phyloP scores from a whole-genome alignment of 2,329 filamentous ascomycete species.

The Corynespora cassiicola region DNA sequence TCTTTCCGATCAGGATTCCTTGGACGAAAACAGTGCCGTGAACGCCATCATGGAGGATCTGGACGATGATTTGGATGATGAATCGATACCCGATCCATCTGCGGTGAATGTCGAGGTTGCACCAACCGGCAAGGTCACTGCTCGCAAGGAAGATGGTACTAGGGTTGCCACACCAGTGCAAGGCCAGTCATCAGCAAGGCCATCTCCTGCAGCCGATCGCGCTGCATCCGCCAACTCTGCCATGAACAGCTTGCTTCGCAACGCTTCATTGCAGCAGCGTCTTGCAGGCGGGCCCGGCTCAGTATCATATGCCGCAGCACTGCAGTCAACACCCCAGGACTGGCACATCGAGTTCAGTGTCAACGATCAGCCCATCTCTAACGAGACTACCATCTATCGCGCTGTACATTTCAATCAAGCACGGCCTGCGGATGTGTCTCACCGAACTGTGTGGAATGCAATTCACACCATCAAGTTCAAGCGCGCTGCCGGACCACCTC shows the following conservation, averaged over 20 bases:
- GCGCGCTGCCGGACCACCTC: conserved; percentile 81
- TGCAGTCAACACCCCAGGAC: conserved; percentile 82
- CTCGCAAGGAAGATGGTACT: conserved; percentile 90
- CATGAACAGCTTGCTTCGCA: conserved; percentile 37
- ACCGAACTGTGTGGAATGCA: conserved; percentile 85
- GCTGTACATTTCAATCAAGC: conserved; percentile 79
- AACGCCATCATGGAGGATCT: conserved; percentile 91
- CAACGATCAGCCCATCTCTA: conserved; percentile 80
- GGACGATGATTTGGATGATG: conserved; percentile 79
- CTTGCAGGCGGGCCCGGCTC: conserved; percentile 55
- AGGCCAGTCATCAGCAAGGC: conserved; percentile 40
- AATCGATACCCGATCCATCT: conserved; percentile 78
- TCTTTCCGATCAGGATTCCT: conserved; percentile 74
- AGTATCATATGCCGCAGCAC: conserved; percentile 83
- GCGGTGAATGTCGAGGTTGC: conserved; percentile 93
- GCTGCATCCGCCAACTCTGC: conserved; percentile 34
- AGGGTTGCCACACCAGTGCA: conserved; percentile 83
- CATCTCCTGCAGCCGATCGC: conserved; percentile 37
- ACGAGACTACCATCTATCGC: conserved; percentile 94
- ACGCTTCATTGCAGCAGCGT: conserved; percentile 39
- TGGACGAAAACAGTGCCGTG: conserved; percentile 69
- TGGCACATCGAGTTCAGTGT: conserved; percentile 98
- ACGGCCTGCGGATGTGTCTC: conserved; percentile 68
- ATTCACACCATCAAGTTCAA: conserved; percentile 93
- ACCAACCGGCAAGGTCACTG: conserved; percentile 84